Percentiles rank a stretch among this genome's conserved stretches.
phyloP scores from a whole-genome alignment of 768 basidiomycete genomes.

The Pleurotus tuber-regium region DNA sequence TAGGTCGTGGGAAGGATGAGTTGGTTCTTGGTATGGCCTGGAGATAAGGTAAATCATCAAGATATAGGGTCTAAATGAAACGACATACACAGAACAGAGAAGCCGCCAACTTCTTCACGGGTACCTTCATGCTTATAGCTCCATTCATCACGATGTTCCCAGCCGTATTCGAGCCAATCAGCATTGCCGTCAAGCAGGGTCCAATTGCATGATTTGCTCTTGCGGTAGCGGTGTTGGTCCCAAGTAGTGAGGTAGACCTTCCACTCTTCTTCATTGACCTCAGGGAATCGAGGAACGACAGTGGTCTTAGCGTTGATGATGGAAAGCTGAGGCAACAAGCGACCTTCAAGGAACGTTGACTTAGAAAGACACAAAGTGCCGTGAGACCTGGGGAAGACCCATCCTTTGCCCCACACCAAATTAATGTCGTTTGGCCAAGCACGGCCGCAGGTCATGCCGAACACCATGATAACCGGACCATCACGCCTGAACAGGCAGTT shows the following conservation, averaged over 20 bases:
- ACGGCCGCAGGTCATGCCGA: slow-evolving; percentile 1
- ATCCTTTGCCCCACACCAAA: slow-evolving; percentile 9
- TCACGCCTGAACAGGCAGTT: slow-evolving; percentile 9
- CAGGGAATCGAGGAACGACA: slow-evolving; percentile 10
- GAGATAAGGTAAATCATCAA: not conserved
- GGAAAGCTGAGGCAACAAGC: slow-evolving; percentile 2
- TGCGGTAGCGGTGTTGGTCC: slow-evolving; percentile 6
- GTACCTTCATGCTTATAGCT: slow-evolving; percentile 12
- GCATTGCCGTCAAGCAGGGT: not conserved
- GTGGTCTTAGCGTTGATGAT: slow-evolving; percentile 9
- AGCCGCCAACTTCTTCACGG: not conserved
- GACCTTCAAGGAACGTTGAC: slow-evolving; percentile 10
- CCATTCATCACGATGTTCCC: slow-evolving; percentile 14
- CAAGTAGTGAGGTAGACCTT: slow-evolving; percentile 11
- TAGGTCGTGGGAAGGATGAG: not conserved
- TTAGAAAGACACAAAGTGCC: slow-evolving; percentile 14
- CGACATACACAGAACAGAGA: not conserved
- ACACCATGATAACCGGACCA: slow-evolving; percentile 10
- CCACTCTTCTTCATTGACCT: slow-evolving; percentile 5
- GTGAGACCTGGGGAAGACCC: not conserved
- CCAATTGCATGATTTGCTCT: slow-evolving; percentile 9
- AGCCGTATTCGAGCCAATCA: slow-evolving; percentile 10
- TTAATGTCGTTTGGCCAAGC: not conserved
- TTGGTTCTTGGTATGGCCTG: slow-evolving; percentile 2
- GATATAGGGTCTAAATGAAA: not conserved